Evolutionary conservation across 2,329 filamentous ascomycete species (phyloP), one percentile per base, ranked within the genome.

Genomic region (Epichloe scottii): DNA sequence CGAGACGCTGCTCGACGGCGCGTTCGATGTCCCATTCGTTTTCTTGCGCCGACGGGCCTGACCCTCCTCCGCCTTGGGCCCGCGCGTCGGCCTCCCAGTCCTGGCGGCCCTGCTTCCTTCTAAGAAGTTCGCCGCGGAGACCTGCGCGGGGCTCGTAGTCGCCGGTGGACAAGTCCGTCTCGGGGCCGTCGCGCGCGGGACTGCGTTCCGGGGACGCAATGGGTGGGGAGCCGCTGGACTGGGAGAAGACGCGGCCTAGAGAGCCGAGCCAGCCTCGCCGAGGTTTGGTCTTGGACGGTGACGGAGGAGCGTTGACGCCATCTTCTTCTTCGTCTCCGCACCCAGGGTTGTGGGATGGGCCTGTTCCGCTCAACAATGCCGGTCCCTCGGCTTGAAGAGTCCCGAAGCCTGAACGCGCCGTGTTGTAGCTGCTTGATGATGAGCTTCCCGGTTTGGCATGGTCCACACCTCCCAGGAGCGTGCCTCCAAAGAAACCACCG

Each of bases 11-110:
- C 68, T 88, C 82, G 1, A 85, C 78, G 2, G 85, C 85, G 51
- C 77, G 74, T 63, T 90, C 86, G 39, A 90, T 79, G 58, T 89
- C 86, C 85, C 85, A 87, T 50, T 89, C 84, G 65, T 80, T 82
- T 51, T 85, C 81, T 19, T n/a, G 34, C 71, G 69, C 37, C 62
- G 60, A 45, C 58, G 53, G 14, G 8, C n/a, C 19, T n/a, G 3
- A 4, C 12, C 11, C 67, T 49, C 70, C 60, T 50, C 62, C 58
- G 63, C 48, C 62, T 59, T 35, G n/a, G 6, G 6, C 51, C 30
- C 55, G 55, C 14, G 47, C 49, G 10, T 60, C 65, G 5, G 56
- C 62, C 54, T 77, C 73, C 77, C 78, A 81, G 39, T 74, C 77
- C 10, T 70, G 71, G 3, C 76, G 69, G 8, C 78, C 77, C 46